Conservation (phyloP, 1,139 yeast species). For the Debaryomyces subglobosus region DNA sequence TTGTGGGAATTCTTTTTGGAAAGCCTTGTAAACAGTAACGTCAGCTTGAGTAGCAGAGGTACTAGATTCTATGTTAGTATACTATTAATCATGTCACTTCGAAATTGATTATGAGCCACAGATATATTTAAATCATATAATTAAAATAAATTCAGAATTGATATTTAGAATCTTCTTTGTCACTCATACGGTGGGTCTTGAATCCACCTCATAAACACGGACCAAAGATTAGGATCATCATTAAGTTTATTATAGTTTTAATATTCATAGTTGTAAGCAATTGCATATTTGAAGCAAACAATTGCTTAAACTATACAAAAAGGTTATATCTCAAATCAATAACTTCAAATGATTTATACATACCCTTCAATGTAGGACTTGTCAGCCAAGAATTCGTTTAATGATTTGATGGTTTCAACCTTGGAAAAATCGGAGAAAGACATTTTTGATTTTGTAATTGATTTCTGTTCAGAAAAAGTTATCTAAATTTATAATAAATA, state of each 20-base stretch:
- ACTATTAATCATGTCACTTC: not conserved
- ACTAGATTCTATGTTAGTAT: constrained; percentile 47
- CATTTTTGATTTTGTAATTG: constrained; percentile 38
- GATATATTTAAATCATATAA: not conserved
- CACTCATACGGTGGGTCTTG: constrained; percentile 95
- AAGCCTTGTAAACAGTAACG: constrained; percentile 91
- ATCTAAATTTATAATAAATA: constrained; percentile 1
- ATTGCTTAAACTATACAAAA: not conserved
- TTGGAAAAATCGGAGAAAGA: constrained; percentile 80
- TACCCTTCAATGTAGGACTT: constrained; percentile 95
- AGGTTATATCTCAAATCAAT: not conserved
- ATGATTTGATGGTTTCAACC: constrained; percentile 79
- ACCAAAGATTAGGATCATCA: constrained; percentile 84
- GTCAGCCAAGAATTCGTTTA: constrained; percentile 86
- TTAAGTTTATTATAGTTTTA: constrained; percentile 18
- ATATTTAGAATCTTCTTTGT: constrained; percentile 58
- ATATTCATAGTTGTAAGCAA: constrained; percentile 10
- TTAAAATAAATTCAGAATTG: constrained; percentile 32
- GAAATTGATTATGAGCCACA: not conserved
- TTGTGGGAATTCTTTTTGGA: constrained; percentile 91
- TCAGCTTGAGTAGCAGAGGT: constrained; percentile 93
- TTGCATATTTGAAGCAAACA: not conserved
- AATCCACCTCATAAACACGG: constrained; percentile 96
- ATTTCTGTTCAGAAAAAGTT: constrained; percentile 2
- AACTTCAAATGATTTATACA: constrained; percentile 32